phyloP scores from a whole-genome alignment of 768 basidiomycete species.

The Tubosaeta brunneosetosa region DNA sequence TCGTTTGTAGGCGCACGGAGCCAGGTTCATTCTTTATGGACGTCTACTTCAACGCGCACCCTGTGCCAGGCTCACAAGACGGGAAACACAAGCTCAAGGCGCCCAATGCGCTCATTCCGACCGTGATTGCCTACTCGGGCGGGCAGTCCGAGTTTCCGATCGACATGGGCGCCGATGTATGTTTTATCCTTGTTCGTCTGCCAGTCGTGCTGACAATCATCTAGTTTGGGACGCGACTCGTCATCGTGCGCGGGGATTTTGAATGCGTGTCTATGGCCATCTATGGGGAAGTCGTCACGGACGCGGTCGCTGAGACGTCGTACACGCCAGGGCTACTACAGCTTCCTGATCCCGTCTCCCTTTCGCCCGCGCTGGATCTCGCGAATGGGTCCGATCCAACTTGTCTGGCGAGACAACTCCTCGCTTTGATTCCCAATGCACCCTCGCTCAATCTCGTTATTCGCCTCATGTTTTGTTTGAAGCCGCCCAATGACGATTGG shows the following conservation, averaged over 20 bases:
- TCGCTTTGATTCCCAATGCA: slow-evolving; percentile 55
- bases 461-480: slow-evolving; percentile 74
- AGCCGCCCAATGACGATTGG: slow-evolving; percentile 77
- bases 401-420: slow-evolving; percentile 54
- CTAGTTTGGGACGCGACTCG: slow-evolving; percentile 69
- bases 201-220: slow-evolving; percentile 1
- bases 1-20: slow-evolving; percentile 52
- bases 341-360: slow-evolving; percentile 30
- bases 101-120: slow-evolving; percentile 69
- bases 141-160: slow-evolving; percentile 61
- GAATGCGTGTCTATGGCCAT: slow-evolving; percentile 49
- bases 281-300: slow-evolving; percentile 51
- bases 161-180: slow-evolving; percentile 66
- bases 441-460: slow-evolving; percentile 63
- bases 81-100: slow-evolving; percentile 57
- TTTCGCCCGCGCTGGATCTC: slow-evolving; percentile 56
- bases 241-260: slow-evolving; percentile 79
- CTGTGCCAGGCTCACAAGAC: slow-evolving; percentile 39
- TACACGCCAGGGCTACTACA: slow-evolving; percentile 43
- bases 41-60: slow-evolving; percentile 69
- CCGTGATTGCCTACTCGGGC: slow-evolving; percentile 67
- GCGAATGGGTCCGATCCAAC: slow-evolving; percentile 58
- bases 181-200: slow-evolving; percentile 15
- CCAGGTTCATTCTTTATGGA: slow-evolving; percentile 72
- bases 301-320: slow-evolving; percentile 32